Conservation (phyloP, 257 asterid genomes). For the Datura wrightii region DNA sequence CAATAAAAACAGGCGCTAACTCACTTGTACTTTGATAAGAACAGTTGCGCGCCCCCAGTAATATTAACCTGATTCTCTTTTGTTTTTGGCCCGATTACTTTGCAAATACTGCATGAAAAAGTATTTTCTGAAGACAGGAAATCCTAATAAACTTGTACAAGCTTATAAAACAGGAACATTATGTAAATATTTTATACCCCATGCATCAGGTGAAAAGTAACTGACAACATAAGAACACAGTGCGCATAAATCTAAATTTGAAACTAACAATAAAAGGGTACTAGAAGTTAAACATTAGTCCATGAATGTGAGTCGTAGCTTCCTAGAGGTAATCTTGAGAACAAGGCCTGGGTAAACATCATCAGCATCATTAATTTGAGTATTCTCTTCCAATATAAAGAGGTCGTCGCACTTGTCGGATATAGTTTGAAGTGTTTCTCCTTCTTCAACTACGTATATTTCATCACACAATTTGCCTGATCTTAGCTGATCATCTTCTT, state of each 20-base stretch:
- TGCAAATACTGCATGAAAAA: too few species aligned
- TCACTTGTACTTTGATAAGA: too few species aligned
- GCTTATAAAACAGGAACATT: background rate
- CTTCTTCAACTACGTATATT: slow-evolving; percentile 42
- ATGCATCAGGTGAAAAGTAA: background rate
- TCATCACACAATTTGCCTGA: slow-evolving; percentile 33
- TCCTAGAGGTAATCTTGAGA: slow-evolving; percentile 36
- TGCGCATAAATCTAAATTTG: background rate
- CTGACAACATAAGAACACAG: background rate
- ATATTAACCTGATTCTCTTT: too few species aligned
- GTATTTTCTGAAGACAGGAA: too few species aligned
- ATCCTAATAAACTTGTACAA: background rate
- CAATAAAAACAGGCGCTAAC: too few species aligned
- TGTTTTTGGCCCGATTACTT: too few species aligned
- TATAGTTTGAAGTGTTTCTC: slow-evolving; percentile 40
- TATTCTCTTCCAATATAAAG: slow-evolving; percentile 38
- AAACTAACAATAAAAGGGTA: background rate
- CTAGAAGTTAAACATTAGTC: background rate
- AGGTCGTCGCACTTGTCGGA: slow-evolving; percentile 34
- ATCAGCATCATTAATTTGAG: slow-evolving; percentile 39
- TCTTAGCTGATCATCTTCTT: background rate
- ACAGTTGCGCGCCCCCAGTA: too few species aligned
- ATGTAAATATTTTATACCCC: background rate
- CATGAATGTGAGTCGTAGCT: background rate
- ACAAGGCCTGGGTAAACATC: slow-evolving; percentile 45